Base-by-base conservation (phyloP, 768 basidiomycete genomes). In the Russula sp. region DNA sequence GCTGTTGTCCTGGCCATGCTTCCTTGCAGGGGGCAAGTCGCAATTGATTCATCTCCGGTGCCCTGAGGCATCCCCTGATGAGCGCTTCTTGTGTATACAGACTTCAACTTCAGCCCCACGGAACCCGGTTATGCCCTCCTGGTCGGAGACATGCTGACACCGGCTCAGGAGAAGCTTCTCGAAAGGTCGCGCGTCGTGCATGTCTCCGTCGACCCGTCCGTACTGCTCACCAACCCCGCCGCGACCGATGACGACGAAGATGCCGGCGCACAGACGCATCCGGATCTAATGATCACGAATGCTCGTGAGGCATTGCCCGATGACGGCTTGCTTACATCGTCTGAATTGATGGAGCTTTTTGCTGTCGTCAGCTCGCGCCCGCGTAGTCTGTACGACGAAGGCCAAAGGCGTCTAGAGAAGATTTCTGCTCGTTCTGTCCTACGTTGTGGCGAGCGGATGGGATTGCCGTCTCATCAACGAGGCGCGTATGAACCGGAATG, bases 61-160 rank as follows among this genome's bases (percentile, higher is more conserved):
- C 38, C 13, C 14, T 48, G 10, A 7, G 3, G 18, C 43, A 6
- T 32, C 38, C 41, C 34, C 25, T 29, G 11, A 18, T 41, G 29
- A 57, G 7, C 41, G 3, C 11, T 7, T 18, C 41, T 29, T 11
- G 45, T 25, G 5, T 34, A 25, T 11, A 13, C 55, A 95, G 95
- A 98, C 73, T 93, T 97, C 75, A 98, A 98, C 72, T 90, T 91
- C 57, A 73, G 83, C 14, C 96, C 96, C 0, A 79, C 79, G 64
- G 93, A 95, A 69, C 78, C 90, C 5, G 83, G 84, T 0, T 98
- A 98, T 72, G 82, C 90, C 14, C 80, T 98, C 35, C 70, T 94
- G 16, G 79, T 85, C 6, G 83, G 84, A 16, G 78, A 85, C 56
- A 70, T 77, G 5, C 71, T 95, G n/a, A 75, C 81, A 1, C 64